Base-by-base conservation (phyloP, 2,329 filamentous ascomycete genomes). In the Aspergillus ibericus region DNA sequence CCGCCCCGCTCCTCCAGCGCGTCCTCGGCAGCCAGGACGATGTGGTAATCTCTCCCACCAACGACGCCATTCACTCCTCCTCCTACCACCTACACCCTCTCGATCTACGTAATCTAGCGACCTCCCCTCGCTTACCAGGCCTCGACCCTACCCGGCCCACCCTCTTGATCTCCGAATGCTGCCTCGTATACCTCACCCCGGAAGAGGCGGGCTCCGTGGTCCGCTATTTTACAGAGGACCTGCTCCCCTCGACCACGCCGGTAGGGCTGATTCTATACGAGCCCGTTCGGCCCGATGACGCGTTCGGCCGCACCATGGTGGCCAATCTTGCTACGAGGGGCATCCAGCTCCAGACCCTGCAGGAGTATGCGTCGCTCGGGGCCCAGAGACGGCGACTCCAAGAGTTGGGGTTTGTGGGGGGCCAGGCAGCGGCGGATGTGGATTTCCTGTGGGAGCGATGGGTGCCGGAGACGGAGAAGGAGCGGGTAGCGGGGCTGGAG, bases 301-400 rank as follows among this genome's bases (percentile, higher is more conserved):
- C 92, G 4, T 99, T 99, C 68, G 95, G 95, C 3, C 85, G 85
- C 65, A 93, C 92, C 63, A 99, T 99, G 95, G 86, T 93, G 0
- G 86, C 89, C 1, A 99, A 99, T 69, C 85, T 99, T 0, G 89
- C 89, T 0, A 84, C 89, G 2, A 84, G 95, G 16, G 88, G 88
- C 5, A 96, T 99, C 53, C 83, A 85, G 22, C 88, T 99, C 78
- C 92, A 93, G 35, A 96, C 93, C 0, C 75, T 99, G 46, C 82
- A 88, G 22, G 81, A 80, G 38, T 97, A 93, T 75, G 85, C 84
- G 22, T 84, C 87, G 10, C 80, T 91, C 0, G 75, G 76, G 4
- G 85, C 88, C 52, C 93, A 99, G 72, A 82, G 86, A 59, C 73
- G 79, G 35, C 82, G 95, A 35, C 74, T 99, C 55, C 77, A 73